phyloP scores from a whole-genome alignment of 495 filamentous ascomycete genomes.

The Gamarada debralockiae region DNA sequence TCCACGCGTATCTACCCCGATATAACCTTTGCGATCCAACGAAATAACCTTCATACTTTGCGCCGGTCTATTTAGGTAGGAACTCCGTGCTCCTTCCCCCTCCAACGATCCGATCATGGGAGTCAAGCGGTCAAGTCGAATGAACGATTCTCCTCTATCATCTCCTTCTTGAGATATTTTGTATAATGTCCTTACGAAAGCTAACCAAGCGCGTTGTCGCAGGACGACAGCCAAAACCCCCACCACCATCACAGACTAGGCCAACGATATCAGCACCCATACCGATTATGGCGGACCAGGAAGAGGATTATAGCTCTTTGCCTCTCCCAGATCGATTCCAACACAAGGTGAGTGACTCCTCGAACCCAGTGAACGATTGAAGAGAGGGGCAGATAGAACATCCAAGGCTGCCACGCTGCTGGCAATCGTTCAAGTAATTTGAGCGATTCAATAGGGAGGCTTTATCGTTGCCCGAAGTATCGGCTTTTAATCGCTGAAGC shows the following conservation, averaged over 20 bases:
- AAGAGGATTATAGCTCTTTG: conserved; percentile 81
- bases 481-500: too few relatives aligned
- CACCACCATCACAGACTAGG: neutral
- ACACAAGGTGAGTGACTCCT: conserved; percentile 62
- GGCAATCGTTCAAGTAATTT: too few relatives aligned
- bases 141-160: too few relatives aligned
- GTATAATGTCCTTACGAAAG: conserved; percentile 8
- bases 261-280: conserved; percentile 6
- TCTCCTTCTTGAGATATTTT: too few relatives aligned
- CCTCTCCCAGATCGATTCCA: conserved; percentile 78
- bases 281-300: conserved; percentile 57
- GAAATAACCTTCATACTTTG: conserved; percentile 4
- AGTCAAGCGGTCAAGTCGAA: too few relatives aligned
- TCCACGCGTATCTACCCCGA: neutral
- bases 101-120: too few relatives aligned
- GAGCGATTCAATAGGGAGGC: too few relatives aligned
- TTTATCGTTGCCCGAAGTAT: too few relatives aligned
- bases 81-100: conserved; percentile 5
- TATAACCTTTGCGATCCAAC: conserved; percentile 1
- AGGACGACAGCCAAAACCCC: neutral
- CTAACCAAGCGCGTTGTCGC: conserved; percentile 20
- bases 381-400: neutral
- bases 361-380: neutral
- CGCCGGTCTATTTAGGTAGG: conserved; percentile 15
- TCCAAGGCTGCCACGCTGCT: too few relatives aligned